phyloP scores from a whole-genome alignment of 2,329 filamentous ascomycete species.

The Fusarium cyanostomum region DNA sequence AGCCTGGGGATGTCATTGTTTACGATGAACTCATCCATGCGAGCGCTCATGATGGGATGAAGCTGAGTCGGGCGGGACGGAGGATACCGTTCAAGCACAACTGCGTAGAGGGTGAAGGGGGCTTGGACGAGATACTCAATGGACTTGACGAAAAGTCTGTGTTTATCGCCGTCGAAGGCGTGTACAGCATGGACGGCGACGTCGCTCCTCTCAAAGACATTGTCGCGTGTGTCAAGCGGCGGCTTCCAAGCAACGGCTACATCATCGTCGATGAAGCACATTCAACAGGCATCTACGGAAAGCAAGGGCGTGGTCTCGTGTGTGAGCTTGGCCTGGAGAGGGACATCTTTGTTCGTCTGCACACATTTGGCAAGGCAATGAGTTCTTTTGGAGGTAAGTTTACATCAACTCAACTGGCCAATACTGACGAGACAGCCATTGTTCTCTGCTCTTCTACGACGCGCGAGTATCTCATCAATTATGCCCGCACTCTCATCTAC shows the following conservation, averaged over 20 bases:
- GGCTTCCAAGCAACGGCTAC: constrained; percentile 69
- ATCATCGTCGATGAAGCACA: constrained; percentile 76
- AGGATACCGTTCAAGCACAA: constrained; percentile 68
- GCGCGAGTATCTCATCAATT: constrained; percentile 75
- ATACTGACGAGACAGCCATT: constrained; percentile 49
- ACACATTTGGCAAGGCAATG: constrained; percentile 75
- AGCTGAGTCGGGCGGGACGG: constrained; percentile 63
- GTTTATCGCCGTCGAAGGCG: constrained; percentile 74
- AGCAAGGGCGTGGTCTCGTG: constrained; percentile 66
- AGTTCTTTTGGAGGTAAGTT: constrained; percentile 73
- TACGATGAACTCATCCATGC: constrained; percentile 83
- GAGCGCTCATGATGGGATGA: constrained; percentile 81
- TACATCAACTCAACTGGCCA: accelerated
- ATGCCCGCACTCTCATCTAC: constrained; percentile 79
- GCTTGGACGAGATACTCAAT: constrained; percentile 46
- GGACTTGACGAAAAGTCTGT: constrained; percentile 59
- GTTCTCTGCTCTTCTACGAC: constrained; percentile 69
- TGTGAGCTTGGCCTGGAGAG: constrained; percentile 64
- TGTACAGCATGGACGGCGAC: constrained; percentile 89
- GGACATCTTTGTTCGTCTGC: constrained; percentile 65
- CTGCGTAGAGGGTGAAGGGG: constrained; percentile 46
- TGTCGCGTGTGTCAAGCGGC: constrained; percentile 62
- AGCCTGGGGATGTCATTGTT: constrained; percentile 69
- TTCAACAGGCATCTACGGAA: constrained; percentile 68
- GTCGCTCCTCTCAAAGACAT: constrained; percentile 71